Conservation (phyloP, 129 eudicot species). For the Scalesia atractyloides region DNA sequence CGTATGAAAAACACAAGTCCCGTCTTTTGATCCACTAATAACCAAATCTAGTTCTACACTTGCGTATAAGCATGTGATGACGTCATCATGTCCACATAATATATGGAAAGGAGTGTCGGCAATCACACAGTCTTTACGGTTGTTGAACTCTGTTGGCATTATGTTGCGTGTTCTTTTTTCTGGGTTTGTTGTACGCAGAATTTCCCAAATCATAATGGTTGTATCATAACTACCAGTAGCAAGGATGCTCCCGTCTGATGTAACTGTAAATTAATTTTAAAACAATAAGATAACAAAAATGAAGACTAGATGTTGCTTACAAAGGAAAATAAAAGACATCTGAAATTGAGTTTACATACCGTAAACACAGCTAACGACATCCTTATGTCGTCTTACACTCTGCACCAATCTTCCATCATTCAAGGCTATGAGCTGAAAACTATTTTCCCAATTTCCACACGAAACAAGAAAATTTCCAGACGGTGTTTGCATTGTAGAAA, state of each 20-base stretch:
- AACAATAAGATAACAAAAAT: background rate
- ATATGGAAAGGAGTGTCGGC: constrained; percentile 88
- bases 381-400: constrained; percentile 96
- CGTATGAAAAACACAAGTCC: constrained; percentile 94
- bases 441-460: constrained; percentile 97
- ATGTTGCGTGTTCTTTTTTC: constrained; percentile 65
- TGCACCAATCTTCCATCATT: constrained; percentile 91
- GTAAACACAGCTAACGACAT: constrained; percentile 87
- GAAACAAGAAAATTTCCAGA: constrained; percentile 85
- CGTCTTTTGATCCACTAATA: constrained; percentile 95
- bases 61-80: constrained; percentile 76
- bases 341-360: constrained; percentile 46
- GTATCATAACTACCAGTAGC: constrained; percentile 98
- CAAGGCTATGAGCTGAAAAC: constrained; percentile 83
- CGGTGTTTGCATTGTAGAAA: constrained; percentile 76
- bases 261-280: constrained; percentile 51
- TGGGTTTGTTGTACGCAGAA: constrained; percentile 51
- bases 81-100: constrained; percentile 95
- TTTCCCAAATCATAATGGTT: constrained; percentile 98
- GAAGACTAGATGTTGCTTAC: background rate
- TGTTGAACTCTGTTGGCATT: constrained; percentile 49
- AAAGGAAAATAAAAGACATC: constrained; percentile 3
- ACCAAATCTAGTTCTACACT: constrained; percentile 92
- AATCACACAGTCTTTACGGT: constrained; percentile 67
- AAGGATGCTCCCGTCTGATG: constrained; percentile 89